A percentile compares a stretch with the other conserved stretches of the same genome.
Conservation (phyloP, 2,329 filamentous ascomycete species). For the Xylariales sp. region DNA sequence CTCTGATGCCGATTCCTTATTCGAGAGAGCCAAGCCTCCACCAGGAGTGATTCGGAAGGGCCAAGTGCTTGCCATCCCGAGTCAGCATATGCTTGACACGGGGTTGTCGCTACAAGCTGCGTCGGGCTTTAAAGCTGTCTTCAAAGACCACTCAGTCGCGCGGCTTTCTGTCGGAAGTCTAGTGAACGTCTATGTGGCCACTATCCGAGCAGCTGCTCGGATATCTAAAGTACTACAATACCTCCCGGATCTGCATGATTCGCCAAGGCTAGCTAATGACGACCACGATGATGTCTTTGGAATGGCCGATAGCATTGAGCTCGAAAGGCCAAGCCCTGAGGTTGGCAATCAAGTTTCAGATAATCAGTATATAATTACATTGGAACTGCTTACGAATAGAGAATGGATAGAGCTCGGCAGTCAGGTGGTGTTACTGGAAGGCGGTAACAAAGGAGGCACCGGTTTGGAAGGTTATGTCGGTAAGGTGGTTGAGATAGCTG, state of each 20-base stretch:
- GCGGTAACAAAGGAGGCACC: slow-evolving; percentile 61
- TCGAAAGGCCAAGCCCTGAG: slow-evolving; percentile 24
- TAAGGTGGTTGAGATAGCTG: slow-evolving; percentile 56
- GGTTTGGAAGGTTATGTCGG: slow-evolving; percentile 72
- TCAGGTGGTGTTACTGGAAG: slow-evolving; percentile 67
- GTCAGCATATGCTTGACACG: slow-evolving; percentile 52
- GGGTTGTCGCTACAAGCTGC: slow-evolving; percentile 58
- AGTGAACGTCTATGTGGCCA: slow-evolving; percentile 83
- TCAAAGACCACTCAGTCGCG: slow-evolving; percentile 59
- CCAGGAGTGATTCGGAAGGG: slow-evolving; percentile 62
- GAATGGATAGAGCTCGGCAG: slow-evolving; percentile 73
- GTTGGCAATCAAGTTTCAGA: slow-evolving; percentile 16
- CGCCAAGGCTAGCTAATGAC: slow-evolving; percentile 25
- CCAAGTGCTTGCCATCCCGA: slow-evolving; percentile 71
- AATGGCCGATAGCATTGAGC: slow-evolving; percentile 44
- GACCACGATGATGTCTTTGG: slow-evolving; percentile 54
- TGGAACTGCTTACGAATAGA: slow-evolving; percentile 64
- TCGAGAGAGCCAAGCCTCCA: slow-evolving; percentile 23
- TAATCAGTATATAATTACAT: slow-evolving; percentile 49
- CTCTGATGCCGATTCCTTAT: slow-evolving; percentile 17
- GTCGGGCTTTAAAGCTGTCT: slow-evolving; percentile 67
- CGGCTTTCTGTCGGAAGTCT: slow-evolving; percentile 62
- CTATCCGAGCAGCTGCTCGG: slow-evolving; percentile 76
- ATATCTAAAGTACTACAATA: slow-evolving; percentile 53
- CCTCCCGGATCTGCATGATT: slow-evolving; percentile 17